Evolutionary conservation across 2,329 filamentous ascomycete genomes (phyloP).

Genomic region (Penicillium hordei): DNA sequence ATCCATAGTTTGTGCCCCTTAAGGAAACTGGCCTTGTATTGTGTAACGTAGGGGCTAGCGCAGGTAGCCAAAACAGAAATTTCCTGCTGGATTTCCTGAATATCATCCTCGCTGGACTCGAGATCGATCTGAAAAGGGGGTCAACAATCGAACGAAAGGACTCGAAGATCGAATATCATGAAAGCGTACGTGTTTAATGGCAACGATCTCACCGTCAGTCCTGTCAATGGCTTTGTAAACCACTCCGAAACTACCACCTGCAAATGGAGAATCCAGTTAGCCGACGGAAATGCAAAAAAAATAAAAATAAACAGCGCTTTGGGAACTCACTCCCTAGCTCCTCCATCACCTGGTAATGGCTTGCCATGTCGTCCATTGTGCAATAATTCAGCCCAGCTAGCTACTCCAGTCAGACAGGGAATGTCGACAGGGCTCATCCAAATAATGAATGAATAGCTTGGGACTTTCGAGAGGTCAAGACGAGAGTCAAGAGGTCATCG

Average conservation of each 20-base stretch:
- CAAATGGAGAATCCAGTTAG: slow-evolving; percentile 19
- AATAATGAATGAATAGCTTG: slow-evolving; percentile 10
- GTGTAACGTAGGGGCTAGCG: slow-evolving; percentile 87
- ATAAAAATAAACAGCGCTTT: background rate
- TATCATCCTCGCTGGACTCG: slow-evolving; percentile 97
- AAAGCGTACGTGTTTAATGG: slow-evolving; percentile 83
- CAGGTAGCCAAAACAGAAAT: slow-evolving; percentile 95
- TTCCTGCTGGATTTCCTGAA: slow-evolving; percentile 96
- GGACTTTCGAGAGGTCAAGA: slow-evolving; percentile 3
- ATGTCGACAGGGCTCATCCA: slow-evolving; percentile 17
- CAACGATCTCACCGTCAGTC: slow-evolving; percentile 85
- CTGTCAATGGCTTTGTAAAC: slow-evolving; percentile 97
- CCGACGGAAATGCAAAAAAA: slow-evolving; percentile 4
- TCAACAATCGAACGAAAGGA: slow-evolving; percentile 12
- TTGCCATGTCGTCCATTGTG: slow-evolving; percentile 62
- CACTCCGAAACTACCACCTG: slow-evolving; percentile 91
- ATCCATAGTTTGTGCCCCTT: slow-evolving; percentile 98
- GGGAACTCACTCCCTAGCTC: slow-evolving; percentile 81
- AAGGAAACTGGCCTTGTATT: slow-evolving; percentile 96
- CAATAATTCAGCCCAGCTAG: slow-evolving; percentile 20
- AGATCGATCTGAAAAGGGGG: slow-evolving; percentile 75
- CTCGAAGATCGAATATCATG: background rate
- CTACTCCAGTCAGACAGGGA: slow-evolving; percentile 19
- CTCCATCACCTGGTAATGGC: slow-evolving; percentile 91
- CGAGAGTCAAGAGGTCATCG: slow-evolving; percentile 9